A percentile compares a stretch with the other conserved stretches of the same genome.
phyloP scores from a whole-genome alignment of 2,329 filamentous ascomycete species.

The Leptographium radiaticola region DNA sequence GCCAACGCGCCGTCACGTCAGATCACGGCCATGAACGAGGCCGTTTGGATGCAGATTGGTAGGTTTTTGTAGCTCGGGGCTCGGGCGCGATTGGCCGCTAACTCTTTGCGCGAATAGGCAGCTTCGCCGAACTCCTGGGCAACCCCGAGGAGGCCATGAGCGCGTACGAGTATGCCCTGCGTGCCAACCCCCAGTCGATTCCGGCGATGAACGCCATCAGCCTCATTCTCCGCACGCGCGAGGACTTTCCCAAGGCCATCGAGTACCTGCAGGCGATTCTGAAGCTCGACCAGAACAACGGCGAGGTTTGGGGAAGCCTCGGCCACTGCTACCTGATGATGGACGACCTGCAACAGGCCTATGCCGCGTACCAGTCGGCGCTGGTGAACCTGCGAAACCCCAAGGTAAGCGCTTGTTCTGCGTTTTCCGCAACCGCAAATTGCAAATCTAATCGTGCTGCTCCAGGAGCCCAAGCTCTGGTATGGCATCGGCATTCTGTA shows the following conservation, averaged over 20 bases:
- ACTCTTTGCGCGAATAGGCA: constrained; percentile 41
- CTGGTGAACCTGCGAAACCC: constrained; percentile 86
- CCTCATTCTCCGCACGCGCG: constrained; percentile 77
- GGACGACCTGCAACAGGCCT: constrained; percentile 93
- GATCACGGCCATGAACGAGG: constrained; percentile 68
- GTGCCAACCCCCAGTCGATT: constrained; percentile 78
- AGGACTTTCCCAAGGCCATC: constrained; percentile 86
- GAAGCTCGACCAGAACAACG: constrained; percentile 78
- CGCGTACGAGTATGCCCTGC: constrained; percentile 81
- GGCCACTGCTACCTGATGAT: constrained; percentile 99
- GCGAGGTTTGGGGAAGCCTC: constrained; percentile 91
- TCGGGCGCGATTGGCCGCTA: too few species aligned
- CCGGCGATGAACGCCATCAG: constrained; percentile 91
- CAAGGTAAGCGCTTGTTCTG: constrained; percentile 46
- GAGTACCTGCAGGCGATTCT: constrained; percentile 86
- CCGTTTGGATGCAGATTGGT: constrained; percentile 89
- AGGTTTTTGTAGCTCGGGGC: constrained; percentile 23
- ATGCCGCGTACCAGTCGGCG: constrained; percentile 91
- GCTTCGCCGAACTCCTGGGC: constrained; percentile 74
- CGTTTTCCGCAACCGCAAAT: neutral
- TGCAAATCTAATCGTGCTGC: neutral
- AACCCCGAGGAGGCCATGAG: constrained; percentile 79
- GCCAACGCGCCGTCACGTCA: constrained; percentile 52
- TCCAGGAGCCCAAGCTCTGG: constrained; percentile 83
- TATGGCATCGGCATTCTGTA: constrained; percentile 98